These are phyloP conservation scores for Fusarium clavum DNA, from an alignment of 2,329 filamentous ascomycete genomes.

Conservation along the genomic window DNA sequence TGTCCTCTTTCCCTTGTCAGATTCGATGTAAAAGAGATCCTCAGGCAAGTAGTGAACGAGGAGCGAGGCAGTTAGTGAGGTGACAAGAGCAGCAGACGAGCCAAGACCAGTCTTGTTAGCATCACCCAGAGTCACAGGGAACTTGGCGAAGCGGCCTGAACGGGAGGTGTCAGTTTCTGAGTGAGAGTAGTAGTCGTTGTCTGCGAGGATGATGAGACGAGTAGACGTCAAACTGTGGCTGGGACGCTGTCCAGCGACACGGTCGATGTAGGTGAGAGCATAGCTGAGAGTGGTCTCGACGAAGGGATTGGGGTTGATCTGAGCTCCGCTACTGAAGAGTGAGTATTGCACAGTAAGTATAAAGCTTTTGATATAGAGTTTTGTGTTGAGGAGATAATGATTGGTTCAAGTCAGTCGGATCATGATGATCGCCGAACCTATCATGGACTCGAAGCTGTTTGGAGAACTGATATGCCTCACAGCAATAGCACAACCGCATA, in stretches of 20 bases:
- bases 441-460: slow-evolving; percentile 2
- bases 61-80: slow-evolving; percentile 81
- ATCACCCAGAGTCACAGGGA: slow-evolving; percentile 77
- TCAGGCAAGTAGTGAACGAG: slow-evolving; percentile 78
- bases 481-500: not conserved
- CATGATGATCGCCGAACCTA: slow-evolving; percentile 9
- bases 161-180: slow-evolving; percentile 48
- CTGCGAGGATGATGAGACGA: slow-evolving; percentile 87
- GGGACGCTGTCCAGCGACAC: slow-evolving; percentile 52
- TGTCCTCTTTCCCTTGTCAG: slow-evolving; percentile 65
- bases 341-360: slow-evolving; percentile 20
- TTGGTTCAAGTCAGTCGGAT: slow-evolving; percentile 5
- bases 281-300: slow-evolving; percentile 93
- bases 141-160: slow-evolving; percentile 76
- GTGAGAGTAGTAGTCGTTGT: slow-evolving; percentile 95
- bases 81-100: slow-evolving; percentile 93
- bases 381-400: not conserved
- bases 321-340: slow-evolving; percentile 56
- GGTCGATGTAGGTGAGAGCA: slow-evolving; percentile 82
- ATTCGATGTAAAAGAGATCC: slow-evolving; percentile 66
- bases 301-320: slow-evolving; percentile 76
- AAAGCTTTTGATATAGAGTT: not conserved
- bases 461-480: not conserved
- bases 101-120: slow-evolving; percentile 97
- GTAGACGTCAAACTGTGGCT: slow-evolving; percentile 71